phyloP scores from a whole-genome alignment of 108 stramenopile species.

The Cyclotella sp. region DNA sequence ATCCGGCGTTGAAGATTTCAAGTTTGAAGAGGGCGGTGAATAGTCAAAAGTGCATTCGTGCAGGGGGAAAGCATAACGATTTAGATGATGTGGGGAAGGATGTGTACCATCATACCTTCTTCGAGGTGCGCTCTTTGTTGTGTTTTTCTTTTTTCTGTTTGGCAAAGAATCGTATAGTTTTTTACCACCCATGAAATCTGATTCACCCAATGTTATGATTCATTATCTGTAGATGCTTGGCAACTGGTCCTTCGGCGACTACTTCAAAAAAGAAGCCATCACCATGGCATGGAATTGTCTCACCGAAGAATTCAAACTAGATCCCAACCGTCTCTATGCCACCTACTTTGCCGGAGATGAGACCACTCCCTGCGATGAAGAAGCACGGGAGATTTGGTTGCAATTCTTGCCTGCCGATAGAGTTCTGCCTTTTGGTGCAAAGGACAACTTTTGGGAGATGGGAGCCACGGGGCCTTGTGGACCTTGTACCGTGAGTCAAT shows the following conservation, averaged over 20 bases:
- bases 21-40: conserved; percentile 93
- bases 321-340: conserved; percentile 90
- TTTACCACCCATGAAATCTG: neutral
- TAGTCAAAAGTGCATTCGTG: conserved; percentile 99
- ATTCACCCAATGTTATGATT: neutral
- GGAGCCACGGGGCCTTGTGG: conserved; percentile 99
- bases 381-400: conserved; percentile 94
- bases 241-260: conserved; percentile 98
- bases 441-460: conserved; percentile 99
- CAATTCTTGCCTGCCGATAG: conserved; percentile 89
- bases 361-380: conserved; percentile 82
- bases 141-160: neutral
- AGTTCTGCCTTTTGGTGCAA: conserved; percentile 94
- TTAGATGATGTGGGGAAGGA: conserved; percentile 99
- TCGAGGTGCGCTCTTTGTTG: conserved; percentile 62
- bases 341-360: conserved; percentile 99
- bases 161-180: neutral
- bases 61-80: conserved; percentile 99
- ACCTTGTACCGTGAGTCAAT: conserved; percentile 86
- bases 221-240: conserved; percentile 84
- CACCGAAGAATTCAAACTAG: conserved; percentile 88
- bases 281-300: conserved; percentile 96
- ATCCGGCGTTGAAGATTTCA: conserved; percentile 89
- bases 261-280: conserved; percentile 99
- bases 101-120: conserved; percentile 99